Conservation (phyloP, 108 stramenopile genomes). For the Schizochytrium sp. region DNA sequence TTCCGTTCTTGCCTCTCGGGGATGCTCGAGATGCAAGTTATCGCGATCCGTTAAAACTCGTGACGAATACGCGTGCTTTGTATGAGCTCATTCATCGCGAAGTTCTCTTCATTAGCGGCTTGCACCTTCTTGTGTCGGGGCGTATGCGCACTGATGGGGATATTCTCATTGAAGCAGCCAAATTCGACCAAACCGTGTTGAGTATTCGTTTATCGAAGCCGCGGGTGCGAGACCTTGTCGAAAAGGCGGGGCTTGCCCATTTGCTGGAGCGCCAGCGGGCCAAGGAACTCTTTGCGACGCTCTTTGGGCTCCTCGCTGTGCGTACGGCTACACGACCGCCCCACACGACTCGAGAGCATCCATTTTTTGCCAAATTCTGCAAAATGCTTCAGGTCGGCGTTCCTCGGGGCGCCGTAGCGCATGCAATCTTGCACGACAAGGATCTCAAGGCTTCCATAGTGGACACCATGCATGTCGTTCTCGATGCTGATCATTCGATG, state of each 20-base stretch:
- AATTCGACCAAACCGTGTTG: background rate
- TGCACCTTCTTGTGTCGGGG: background rate
- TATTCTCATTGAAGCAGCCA: background rate
- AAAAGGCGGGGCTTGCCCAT: background rate
- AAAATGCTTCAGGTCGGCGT: slow-evolving; percentile 6
- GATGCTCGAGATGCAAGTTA: background rate
- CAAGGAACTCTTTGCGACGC: background rate
- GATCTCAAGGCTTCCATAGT: background rate
- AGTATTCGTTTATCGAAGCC: background rate
- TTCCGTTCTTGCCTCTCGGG: background rate
- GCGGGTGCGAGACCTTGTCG: background rate
- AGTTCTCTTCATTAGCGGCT: background rate
- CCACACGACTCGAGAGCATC: background rate
- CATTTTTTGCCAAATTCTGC: background rate
- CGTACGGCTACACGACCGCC: background rate
- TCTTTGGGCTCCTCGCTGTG: background rate
- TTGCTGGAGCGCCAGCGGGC: background rate
- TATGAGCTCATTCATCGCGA: background rate
- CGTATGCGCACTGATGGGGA: background rate
- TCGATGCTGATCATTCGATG: background rate
- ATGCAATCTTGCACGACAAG: background rate
- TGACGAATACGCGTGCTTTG: background rate
- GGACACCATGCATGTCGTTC: background rate
- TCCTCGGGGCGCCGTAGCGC: background rate
- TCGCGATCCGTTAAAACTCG: background rate